A percentile compares a stretch with the other conserved stretches of the same genome.
phyloP scores from a whole-genome alignment of 805 yeast species.

The Wickerhamiella vanderwaltii region DNA sequence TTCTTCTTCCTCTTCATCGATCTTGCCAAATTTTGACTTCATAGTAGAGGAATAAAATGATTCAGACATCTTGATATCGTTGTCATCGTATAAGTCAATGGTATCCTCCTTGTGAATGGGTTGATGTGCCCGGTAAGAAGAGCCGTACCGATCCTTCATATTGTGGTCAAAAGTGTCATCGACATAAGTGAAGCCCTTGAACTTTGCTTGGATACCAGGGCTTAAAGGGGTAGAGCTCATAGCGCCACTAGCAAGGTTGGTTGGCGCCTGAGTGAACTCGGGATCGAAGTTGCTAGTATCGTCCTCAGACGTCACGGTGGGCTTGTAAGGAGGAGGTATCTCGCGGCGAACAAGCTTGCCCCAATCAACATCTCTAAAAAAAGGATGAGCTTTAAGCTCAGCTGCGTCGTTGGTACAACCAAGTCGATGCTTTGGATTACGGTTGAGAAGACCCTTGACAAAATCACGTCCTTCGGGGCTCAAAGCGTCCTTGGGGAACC shows the following conservation, averaged over 20 bases:
- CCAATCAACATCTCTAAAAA: conserved; percentile 90
- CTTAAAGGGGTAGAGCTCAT: conserved; percentile 60
- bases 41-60: conserved; percentile 25
- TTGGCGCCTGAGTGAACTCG: conserved; percentile 86
- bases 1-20: conserved; percentile 21
- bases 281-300: conserved; percentile 98
- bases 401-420: conserved; percentile 89
- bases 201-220: conserved; percentile 91
- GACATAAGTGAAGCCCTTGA: conserved; percentile 93
- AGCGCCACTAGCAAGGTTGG: conserved; percentile 58
- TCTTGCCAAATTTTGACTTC: conserved; percentile 22
- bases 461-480: conserved; percentile 89
- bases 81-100: conserved; percentile 28
- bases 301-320: conserved; percentile 78
- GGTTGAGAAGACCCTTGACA: conserved; percentile 86
- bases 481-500: conserved; percentile 91
- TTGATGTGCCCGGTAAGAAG: conserved; percentile 16
- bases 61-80: conserved; percentile 27
- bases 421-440: conserved; percentile 90
- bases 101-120: conserved; percentile 24
- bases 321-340: conserved; percentile 93
- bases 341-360: conserved; percentile 59
- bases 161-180: conserved; percentile 78
- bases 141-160: conserved; percentile 28
- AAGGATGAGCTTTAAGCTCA: conserved; percentile 84